Percentiles rank a stretch among this genome's conserved stretches.
These are phyloP conservation scores for Artemisia princeps DNA, from an alignment of 140 eudicot genomes.

Conservation along the genomic window DNA sequence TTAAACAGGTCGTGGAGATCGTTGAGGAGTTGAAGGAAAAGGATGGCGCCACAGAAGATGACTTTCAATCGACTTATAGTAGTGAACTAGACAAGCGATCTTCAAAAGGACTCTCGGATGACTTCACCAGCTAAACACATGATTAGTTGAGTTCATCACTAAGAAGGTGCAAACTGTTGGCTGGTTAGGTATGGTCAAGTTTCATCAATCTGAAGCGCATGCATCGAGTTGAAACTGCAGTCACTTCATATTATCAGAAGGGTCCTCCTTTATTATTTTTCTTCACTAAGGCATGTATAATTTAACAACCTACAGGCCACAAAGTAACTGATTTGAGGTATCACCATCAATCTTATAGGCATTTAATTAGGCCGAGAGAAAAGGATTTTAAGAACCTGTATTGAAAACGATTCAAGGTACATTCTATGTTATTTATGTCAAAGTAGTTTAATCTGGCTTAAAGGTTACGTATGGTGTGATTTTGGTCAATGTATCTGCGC, in stretches of 20 bases:
- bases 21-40: slow-evolving; percentile 54
- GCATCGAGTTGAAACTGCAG: slow-evolving; percentile 6
- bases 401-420: slow-evolving; percentile 11
- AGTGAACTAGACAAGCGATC: slow-evolving; percentile 50
- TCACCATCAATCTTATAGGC: slow-evolving; percentile 1
- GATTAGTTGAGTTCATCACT: slow-evolving; percentile 12
- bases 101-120: slow-evolving; percentile 43
- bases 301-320: not conserved
- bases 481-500: slow-evolving; percentile 12
- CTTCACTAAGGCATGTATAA: slow-evolving; percentile 8
- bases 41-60: slow-evolving; percentile 43
- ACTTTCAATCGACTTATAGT: slow-evolving; percentile 50
- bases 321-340: slow-evolving; percentile 10
- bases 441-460: not conserved
- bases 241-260: not conserved
- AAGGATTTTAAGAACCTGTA: not conserved
- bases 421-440: slow-evolving; percentile 4
- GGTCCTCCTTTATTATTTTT: slow-evolving; percentile 11
- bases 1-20: slow-evolving; percentile 50
- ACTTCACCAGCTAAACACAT: slow-evolving; percentile 24
- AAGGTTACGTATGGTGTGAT: slow-evolving; percentile 15
- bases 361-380: not conserved
- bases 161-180: slow-evolving; percentile 13
- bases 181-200: slow-evolving; percentile 15
- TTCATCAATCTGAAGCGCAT: slow-evolving; percentile 8